Conservation (phyloP, 495 filamentous ascomycete genomes). For the Niebla homalea region DNA sequence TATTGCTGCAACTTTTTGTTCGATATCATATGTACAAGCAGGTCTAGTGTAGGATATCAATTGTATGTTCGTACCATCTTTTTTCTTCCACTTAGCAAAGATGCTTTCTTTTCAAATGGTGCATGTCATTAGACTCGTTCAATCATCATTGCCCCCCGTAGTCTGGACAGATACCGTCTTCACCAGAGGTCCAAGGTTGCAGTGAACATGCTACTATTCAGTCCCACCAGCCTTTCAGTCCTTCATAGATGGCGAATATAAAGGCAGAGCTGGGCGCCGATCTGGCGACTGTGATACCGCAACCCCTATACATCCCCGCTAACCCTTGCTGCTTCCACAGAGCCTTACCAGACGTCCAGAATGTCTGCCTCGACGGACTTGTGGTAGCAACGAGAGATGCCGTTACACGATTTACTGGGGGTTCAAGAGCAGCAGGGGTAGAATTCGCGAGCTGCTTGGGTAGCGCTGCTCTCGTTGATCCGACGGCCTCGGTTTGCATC, state of each 20-base stretch:
- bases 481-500: slow-evolving; percentile 81
- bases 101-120: neutral
- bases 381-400: neutral
- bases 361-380: slow-evolving; percentile 38
- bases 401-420: neutral
- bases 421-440: neutral
- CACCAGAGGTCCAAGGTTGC: no score
- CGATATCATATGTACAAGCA: neutral
- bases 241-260: slow-evolving; percentile 90
- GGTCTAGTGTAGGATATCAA: no score
- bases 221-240: slow-evolving; percentile 52
- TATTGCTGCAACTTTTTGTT: no score
- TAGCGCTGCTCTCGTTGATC: slow-evolving; percentile 13
- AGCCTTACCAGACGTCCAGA: slow-evolving; percentile 50
- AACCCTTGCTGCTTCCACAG: slow-evolving; percentile 74
- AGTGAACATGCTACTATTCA: slow-evolving; percentile 14
- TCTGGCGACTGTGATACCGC: slow-evolving; percentile 79
- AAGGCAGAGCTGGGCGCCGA: slow-evolving; percentile 90
- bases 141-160: no score
- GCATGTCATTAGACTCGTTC: neutral
- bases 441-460: neutral
- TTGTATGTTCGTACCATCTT: no score
- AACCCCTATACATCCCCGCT: slow-evolving; percentile 79
- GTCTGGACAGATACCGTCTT: no score
- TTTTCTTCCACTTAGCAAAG: no score